Evolutionary conservation across 768 basidiomycete species (phyloP).

Genomic region (Fibroporia radiculosa): DNA sequence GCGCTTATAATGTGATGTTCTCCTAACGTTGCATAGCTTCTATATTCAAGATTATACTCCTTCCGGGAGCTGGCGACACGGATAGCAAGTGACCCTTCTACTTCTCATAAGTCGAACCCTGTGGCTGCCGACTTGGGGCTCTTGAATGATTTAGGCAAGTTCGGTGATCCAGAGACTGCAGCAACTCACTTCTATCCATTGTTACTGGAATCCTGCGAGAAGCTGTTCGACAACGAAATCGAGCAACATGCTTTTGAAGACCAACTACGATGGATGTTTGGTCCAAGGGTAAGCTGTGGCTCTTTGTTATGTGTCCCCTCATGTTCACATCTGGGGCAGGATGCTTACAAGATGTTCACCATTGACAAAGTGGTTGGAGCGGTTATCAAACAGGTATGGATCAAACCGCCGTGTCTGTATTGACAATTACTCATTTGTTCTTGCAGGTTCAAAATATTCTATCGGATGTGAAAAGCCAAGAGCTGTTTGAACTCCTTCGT

Average conservation of each 20-base stretch:
- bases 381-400: conserved; percentile 78
- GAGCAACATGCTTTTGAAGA: conserved; percentile 88
- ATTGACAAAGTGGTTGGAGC: conserved; percentile 86
- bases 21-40: conserved; percentile 42
- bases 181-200: conserved; percentile 74
- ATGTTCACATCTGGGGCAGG: too few species aligned
- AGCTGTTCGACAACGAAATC: conserved; percentile 86
- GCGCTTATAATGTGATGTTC: not conserved
- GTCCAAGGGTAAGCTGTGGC: conserved; percentile 48
- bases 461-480: conserved; percentile 63
- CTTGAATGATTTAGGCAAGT: conserved; percentile 13
- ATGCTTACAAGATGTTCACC: conserved; percentile 87
- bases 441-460: conserved; percentile 56
- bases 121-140: conserved; percentile 33
- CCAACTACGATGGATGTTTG: conserved; percentile 80
- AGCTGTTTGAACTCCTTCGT: conserved; percentile 63
- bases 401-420: not conserved
- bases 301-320: not conserved
- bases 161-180: conserved; percentile 26
- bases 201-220: conserved; percentile 80
- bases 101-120: conserved; percentile 23
- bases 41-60: conserved; percentile 72
- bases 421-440: not conserved
- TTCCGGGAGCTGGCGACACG: conserved; percentile 69
- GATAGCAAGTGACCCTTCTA: conserved; percentile 26